A percentile compares a stretch with the other conserved stretches of the same genome.
These are phyloP conservation scores for Dryas drummondii DNA, from an alignment of 306 rosid species.

Conservation along the genomic window DNA sequence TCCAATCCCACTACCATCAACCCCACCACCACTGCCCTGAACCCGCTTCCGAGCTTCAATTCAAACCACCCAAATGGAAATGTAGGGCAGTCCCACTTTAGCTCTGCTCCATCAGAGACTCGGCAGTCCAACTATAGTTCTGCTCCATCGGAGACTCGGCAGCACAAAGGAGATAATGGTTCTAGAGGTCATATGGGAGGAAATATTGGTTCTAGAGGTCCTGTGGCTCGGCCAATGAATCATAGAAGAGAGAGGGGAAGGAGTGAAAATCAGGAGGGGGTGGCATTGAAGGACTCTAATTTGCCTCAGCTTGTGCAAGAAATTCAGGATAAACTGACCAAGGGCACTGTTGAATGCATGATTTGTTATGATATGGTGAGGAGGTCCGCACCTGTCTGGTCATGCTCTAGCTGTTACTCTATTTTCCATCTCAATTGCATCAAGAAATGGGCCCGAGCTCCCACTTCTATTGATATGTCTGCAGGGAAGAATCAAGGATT, in stretches of 20 bases:
- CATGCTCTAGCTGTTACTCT: conserved; percentile 84
- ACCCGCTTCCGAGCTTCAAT: conserved; percentile 5
- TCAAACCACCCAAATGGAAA: not conserved
- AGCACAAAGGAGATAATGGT: conserved; percentile 34
- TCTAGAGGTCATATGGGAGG: conserved; percentile 30
- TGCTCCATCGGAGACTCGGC: conserved; percentile 11
- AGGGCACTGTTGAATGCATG: conserved; percentile 81
- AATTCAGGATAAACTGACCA: conserved; percentile 83
- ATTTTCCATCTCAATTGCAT: conserved; percentile 82
- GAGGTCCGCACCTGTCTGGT: conserved; percentile 84
- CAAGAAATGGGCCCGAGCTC: conserved; percentile 94
- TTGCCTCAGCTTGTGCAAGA: conserved; percentile 88
- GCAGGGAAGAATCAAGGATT: conserved; percentile 75
- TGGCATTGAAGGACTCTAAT: conserved; percentile 40
- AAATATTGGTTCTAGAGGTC: conserved; percentile 35
- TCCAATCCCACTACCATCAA: conserved; percentile 15
- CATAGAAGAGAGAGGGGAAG: conserved; percentile 39
- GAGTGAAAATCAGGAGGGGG: conserved; percentile 39
- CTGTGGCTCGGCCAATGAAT: conserved; percentile 26
- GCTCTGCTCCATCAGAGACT: conserved; percentile 10
- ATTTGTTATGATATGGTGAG: conserved; percentile 87
- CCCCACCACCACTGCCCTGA: conserved; percentile 5
- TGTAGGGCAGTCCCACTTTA: conserved; percentile 8
- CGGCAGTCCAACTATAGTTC: conserved; percentile 25
- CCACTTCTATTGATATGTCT: conserved; percentile 67